These are phyloP conservation scores for Trichoderma arundinaceum DNA, from an alignment of 2,329 filamentous ascomycete genomes.

Conservation along the genomic window DNA sequence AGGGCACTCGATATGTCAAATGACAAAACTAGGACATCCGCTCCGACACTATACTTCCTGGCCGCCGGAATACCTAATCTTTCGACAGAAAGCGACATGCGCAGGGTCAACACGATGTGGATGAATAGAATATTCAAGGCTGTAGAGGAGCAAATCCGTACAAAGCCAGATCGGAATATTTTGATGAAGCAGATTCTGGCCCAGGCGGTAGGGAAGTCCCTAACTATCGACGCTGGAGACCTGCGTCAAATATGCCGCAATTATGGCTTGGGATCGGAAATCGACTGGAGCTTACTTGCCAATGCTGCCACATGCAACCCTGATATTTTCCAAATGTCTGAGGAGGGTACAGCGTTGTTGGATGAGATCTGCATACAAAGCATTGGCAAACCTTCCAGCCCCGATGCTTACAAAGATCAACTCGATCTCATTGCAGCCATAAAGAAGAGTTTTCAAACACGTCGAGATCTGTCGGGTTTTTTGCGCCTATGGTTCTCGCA, in stretches of 20 bases:
- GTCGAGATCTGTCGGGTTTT: conserved; percentile 53
- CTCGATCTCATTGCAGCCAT: conserved; percentile 50
- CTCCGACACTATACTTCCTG: conserved; percentile 54
- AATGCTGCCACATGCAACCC: conserved; percentile 53
- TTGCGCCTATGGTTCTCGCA: conserved; percentile 55
- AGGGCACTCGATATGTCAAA: conserved; percentile 49
- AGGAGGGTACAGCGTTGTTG: conserved; percentile 49
- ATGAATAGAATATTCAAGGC: conserved; percentile 46
- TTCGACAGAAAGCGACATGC: conserved; percentile 39
- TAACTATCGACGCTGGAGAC: conserved; percentile 48
- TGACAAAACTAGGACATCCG: conserved; percentile 45
- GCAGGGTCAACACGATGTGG: conserved; percentile 48
- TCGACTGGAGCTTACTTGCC: conserved; percentile 53
- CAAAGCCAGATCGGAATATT: conserved; percentile 37
- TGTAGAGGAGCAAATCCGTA: conserved; percentile 40
- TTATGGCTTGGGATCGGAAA: conserved; percentile 48
- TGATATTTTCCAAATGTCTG: conserved; percentile 52
- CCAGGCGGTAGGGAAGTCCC: conserved; percentile 41
- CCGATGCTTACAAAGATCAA: conserved; percentile 36
- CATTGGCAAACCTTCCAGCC: conserved; percentile 35
- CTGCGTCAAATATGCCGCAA: conserved; percentile 51
- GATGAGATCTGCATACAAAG: conserved; percentile 49
- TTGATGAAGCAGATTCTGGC: conserved; percentile 44
- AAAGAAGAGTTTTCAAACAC: conserved; percentile 52
- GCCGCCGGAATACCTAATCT: conserved; percentile 41